phyloP scores from a whole-genome alignment of 768 basidiomycete species.

The Psilocybe cyanescens region DNA sequence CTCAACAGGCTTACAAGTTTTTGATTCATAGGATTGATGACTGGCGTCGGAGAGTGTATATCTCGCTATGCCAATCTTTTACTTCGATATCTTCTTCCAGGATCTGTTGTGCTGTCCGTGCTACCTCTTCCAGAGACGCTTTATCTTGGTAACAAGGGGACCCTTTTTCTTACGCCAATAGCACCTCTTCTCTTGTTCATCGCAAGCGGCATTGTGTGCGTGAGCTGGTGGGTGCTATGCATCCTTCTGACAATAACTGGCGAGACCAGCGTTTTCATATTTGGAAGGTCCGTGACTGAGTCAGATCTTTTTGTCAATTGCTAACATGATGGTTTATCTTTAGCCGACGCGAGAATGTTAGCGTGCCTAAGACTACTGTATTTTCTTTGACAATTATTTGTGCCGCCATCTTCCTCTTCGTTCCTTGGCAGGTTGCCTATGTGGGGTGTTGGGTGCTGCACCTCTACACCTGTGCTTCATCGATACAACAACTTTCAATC shows the following conservation, averaged over 20 bases:
- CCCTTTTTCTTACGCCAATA: constrained; percentile 49
- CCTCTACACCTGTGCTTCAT: constrained; percentile 61
- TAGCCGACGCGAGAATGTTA: constrained; percentile 37
- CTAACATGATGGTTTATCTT: constrained; percentile 1
- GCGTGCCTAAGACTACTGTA: constrained; percentile 50
- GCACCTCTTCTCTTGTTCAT: constrained; percentile 61
- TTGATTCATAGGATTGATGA: constrained; percentile 40
- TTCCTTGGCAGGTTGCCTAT: constrained; percentile 95
- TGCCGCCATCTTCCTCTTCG: constrained; percentile 66
- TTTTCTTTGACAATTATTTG: constrained; percentile 66
- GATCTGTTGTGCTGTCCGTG: constrained; percentile 49
- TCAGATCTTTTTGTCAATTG: not conserved
- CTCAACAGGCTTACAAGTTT: not conserved
- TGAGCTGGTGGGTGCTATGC: constrained; percentile 59
- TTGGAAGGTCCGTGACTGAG: constrained; percentile 36
- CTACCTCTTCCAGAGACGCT: constrained; percentile 59
- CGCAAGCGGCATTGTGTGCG: constrained; percentile 65
- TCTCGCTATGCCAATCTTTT: constrained; percentile 39
- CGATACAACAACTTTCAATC: constrained; percentile 20
- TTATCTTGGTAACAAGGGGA: constrained; percentile 65
- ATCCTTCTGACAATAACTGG: constrained; percentile 52
- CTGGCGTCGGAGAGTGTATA: constrained; percentile 55
- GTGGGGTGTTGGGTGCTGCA: constrained; percentile 85
- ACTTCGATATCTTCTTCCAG: constrained; percentile 45
- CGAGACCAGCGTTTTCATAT: constrained; percentile 31